phyloP scores from a whole-genome alignment of 352 stramenopile genomes.

The Hyaloperonospora brassicae region DNA sequence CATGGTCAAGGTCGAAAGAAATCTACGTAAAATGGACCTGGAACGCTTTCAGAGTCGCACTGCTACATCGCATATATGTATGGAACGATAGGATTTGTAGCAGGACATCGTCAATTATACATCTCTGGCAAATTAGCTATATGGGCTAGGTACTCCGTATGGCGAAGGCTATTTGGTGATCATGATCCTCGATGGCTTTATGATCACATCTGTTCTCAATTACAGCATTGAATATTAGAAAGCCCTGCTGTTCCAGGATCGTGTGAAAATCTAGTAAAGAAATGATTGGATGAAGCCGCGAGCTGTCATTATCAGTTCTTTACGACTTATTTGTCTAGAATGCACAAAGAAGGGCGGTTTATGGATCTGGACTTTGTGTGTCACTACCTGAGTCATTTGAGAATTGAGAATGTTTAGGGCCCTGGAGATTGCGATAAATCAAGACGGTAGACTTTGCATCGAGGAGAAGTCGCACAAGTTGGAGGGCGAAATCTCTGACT shows the following conservation, averaged over 20 bases:
- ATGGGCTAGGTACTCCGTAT: no score
- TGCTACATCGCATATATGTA: not conserved
- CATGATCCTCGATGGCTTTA: not conserved
- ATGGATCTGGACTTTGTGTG: not conserved
- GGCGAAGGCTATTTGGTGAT: not conserved
- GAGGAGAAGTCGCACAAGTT: not conserved
- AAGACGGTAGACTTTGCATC: not conserved
- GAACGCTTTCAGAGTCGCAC: not conserved
- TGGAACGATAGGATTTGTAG: not conserved
- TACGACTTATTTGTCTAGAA: no score
- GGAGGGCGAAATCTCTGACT: not conserved
- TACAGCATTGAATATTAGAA: not conserved
- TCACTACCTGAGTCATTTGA: not conserved
- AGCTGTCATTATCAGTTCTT: no score
- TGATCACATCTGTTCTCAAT: not conserved
- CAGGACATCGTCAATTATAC: not conserved
- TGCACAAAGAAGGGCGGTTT: no score
- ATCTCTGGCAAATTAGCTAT: not conserved
- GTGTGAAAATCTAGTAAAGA: not conserved
- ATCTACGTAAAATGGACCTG: not conserved
- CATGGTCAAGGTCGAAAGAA: not conserved
- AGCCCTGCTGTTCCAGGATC: not conserved
- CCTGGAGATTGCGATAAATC: not conserved
- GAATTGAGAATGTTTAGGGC: slow-evolving; percentile 6
- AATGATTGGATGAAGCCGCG: not conserved